Percentiles rank a stretch among this genome's conserved stretches.
Conservation (phyloP, 352 stramenopile species). For the Phytophthora brassicae region DNA sequence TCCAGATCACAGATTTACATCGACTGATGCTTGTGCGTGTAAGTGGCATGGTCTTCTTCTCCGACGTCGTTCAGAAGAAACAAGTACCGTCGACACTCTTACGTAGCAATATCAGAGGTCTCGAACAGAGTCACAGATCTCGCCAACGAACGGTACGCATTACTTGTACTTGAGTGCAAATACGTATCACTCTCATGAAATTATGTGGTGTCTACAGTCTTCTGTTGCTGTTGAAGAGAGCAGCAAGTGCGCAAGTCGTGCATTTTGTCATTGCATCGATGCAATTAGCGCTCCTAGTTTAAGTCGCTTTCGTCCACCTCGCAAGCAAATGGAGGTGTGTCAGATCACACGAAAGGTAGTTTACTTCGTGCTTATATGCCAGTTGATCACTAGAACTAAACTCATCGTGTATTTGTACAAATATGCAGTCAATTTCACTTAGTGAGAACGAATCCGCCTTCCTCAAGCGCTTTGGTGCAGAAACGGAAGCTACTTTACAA, state of each 20-base stretch:
- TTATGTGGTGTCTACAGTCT: slow-evolving; percentile 11
- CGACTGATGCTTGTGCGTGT: slow-evolving; percentile 58
- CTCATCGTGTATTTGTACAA: background rate
- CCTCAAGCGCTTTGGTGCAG: slow-evolving; percentile 55
- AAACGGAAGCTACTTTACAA: slow-evolving; percentile 44
- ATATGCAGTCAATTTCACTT: slow-evolving; percentile 50
- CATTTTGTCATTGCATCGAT: slow-evolving; percentile 54
- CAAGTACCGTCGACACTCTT: background rate
- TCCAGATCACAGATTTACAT: slow-evolving; percentile 55
- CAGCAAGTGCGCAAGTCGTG: slow-evolving; percentile 39
- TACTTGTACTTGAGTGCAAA: background rate
- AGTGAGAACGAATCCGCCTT: slow-evolving; percentile 62
- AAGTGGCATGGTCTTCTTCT: slow-evolving; percentile 57
- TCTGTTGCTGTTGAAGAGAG: slow-evolving; percentile 14
- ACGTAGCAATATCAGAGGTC: background rate
- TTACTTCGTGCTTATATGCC: background rate
- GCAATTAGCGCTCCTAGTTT: slow-evolving; percentile 8
- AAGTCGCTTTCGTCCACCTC: slow-evolving; percentile 18
- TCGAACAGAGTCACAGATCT: background rate
- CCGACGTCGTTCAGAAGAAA: slow-evolving; percentile 42
- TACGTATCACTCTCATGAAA: background rate
- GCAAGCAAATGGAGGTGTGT: slow-evolving; percentile 39
- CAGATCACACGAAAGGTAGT: slow-evolving; percentile 64
- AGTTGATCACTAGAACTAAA: background rate
- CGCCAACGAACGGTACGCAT: slow-evolving; percentile 14